Percentiles rank a stretch among this genome's conserved stretches.
phyloP scores from a whole-genome alignment of 1,284 basidiomycete genomes.

The Ganoderma resinaceum region DNA sequence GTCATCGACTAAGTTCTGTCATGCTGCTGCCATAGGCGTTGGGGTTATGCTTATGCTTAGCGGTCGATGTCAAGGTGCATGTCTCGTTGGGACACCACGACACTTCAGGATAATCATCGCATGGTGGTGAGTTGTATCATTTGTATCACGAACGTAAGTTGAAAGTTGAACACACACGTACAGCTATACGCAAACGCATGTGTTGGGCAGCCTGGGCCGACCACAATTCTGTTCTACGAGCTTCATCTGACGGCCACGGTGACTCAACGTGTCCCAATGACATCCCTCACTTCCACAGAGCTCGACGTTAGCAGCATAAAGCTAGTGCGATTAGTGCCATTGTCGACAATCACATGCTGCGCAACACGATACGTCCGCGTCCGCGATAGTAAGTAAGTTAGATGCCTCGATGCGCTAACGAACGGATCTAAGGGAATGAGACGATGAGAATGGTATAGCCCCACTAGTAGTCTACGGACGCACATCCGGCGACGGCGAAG shows the following conservation, averaged over 20 bases:
- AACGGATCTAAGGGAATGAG: not conserved
- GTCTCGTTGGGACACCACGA: not conserved
- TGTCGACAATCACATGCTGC: not conserved
- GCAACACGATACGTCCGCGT: not conserved
- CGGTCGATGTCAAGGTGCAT: not conserved
- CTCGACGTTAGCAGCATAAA: not conserved
- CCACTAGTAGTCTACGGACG: not conserved
- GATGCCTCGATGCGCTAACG: not conserved
- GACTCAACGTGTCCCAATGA: not conserved
- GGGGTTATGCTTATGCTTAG: too few species aligned
- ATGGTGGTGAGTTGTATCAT: not conserved
- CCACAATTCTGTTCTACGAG: not conserved
- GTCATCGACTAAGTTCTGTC: too few species aligned
- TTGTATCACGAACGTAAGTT: not conserved
- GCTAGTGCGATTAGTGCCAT: not conserved
- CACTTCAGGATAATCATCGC: not conserved
- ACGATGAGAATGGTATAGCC: not conserved
- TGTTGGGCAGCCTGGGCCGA: not conserved
- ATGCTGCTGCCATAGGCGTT: too few species aligned
- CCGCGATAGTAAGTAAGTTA: not conserved
- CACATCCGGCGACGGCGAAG: not conserved
- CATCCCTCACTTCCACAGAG: not conserved
- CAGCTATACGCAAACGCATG: not conserved
- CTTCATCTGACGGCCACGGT: not conserved
- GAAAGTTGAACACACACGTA: too few species aligned